Evolutionary conservation across 2,329 filamentous ascomycete genomes (phyloP), one percentile per base, ranked within the genome.

Genomic region (Cordyceps farinosa): DNA sequence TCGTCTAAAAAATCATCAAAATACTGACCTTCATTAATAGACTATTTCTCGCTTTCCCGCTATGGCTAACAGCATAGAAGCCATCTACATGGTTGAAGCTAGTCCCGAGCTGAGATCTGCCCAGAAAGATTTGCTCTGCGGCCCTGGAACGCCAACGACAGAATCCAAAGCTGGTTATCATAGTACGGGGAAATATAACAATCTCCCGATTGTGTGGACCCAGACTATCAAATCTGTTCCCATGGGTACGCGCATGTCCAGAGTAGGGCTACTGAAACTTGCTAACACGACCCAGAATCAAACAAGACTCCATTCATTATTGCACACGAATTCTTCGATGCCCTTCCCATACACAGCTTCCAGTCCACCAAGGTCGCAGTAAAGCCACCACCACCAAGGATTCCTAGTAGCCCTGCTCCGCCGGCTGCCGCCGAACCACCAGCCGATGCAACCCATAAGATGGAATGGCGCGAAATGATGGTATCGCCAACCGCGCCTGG

Each of bases 321-420:
- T 55, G 95, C 95, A 5, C 95, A 99, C 74, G 95, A 99, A 74
- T 98, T 99, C 81, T 99, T 99, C 78, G 95, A 99, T 70, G 95
- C 95, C 2, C 87, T 99, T 0, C 95, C 95, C 40, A 97, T 99
- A 69, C 93, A 99, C 75, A 88, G 91, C 65, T 99, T 99, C 74
- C 90, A 98, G 75, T 89, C 91, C 15, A 83, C 94, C 57, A 73
- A 76, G 6, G 74, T 80, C 62, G 38, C 65, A 59, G 56, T 40
- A 73, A 68, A 61, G 32, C 66, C 62, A 40, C 65, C 62, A 48
- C 40, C 58, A 6, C 48, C 47, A 44, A 51, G 42, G 9, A 47
- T 48, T 6, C 65, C 51, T 47, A 64, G 58, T 11, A 62, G 54
- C 13, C 74, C 82, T 51, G 78, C 79, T 66, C 74, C 78, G 15